These are phyloP conservation scores for Phytopythium chamaehyphon DNA, from an alignment of 352 stramenopile species.

Conservation along the genomic window DNA sequence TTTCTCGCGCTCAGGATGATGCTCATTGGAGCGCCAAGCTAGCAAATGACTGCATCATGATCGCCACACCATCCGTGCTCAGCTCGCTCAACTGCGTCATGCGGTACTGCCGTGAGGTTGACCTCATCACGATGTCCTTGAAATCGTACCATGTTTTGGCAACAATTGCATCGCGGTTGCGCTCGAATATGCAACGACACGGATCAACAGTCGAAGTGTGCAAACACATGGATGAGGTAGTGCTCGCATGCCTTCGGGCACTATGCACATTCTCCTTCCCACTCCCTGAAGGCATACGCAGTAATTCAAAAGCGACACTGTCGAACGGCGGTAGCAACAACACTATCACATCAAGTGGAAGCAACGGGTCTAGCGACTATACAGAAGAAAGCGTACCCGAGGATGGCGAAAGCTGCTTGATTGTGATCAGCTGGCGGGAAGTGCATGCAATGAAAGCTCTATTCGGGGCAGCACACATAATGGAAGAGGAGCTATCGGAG, in stretches of 20 bases:
- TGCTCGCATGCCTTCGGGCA: slow-evolving; percentile 63
- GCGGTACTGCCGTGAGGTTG: slow-evolving; percentile 74
- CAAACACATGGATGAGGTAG: slow-evolving; percentile 72
- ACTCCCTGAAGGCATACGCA: slow-evolving; percentile 56
- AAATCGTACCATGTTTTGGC: slow-evolving; percentile 84
- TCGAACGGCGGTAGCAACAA: slow-evolving; percentile 15
- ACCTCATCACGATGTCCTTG: slow-evolving; percentile 77
- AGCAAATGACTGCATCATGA: slow-evolving; percentile 51
- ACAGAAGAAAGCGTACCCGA: slow-evolving; percentile 34
- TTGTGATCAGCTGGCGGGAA: slow-evolving; percentile 75
- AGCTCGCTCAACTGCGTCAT: slow-evolving; percentile 76
- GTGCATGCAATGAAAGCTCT: slow-evolving; percentile 88
- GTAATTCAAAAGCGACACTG: slow-evolving; percentile 27
- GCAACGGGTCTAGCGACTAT: slow-evolving; percentile 18
- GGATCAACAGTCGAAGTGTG: slow-evolving; percentile 28
- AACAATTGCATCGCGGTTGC: slow-evolving; percentile 65
- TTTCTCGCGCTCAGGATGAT: slow-evolving; percentile 47
- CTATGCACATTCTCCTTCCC: slow-evolving; percentile 81
- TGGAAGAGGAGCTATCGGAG: slow-evolving; percentile 78
- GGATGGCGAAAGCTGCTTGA: slow-evolving; percentile 60
- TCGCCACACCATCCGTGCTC: slow-evolving; percentile 63
- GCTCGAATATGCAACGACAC: slow-evolving; percentile 42
- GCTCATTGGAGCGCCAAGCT: slow-evolving; percentile 42
- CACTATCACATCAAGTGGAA: slow-evolving; percentile 6
- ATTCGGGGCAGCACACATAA: slow-evolving; percentile 79